Percentiles rank a stretch among this genome's conserved stretches.
These are phyloP conservation scores for Aspergillus sp. DNA, from an alignment of 2,329 filamentous ascomycete species.

Conservation along the genomic window DNA sequence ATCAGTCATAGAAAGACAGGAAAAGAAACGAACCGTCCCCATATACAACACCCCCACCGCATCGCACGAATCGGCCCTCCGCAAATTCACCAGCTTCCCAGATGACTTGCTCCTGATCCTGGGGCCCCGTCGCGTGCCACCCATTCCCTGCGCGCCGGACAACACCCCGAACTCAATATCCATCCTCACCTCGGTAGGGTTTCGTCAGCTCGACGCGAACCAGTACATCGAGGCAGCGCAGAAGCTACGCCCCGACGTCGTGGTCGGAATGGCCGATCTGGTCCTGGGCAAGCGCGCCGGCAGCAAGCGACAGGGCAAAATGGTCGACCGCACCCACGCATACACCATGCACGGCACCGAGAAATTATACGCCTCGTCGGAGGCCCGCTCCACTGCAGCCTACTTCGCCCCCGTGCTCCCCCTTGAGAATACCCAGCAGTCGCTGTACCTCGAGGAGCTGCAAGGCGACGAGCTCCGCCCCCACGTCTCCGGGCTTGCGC, in stretches of 20 bases:
- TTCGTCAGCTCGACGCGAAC: conserved; percentile 64
- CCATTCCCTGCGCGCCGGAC: conserved; percentile 65
- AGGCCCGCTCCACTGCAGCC: conserved; percentile 43
- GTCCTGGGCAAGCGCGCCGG: conserved; percentile 60
- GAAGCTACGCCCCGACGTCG: conserved; percentile 74
- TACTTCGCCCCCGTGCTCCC: conserved; percentile 69
- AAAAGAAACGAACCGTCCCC: conserved; percentile 43
- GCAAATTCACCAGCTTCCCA: conserved; percentile 73
- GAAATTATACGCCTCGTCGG: conserved; percentile 35
- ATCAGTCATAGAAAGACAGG: conserved; percentile 60
- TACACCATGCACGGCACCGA: conserved; percentile 72
- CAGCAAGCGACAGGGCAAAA: conserved; percentile 73
- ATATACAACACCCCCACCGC: conserved; percentile 50
- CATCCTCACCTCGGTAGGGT: conserved; percentile 84
- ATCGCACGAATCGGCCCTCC: conserved; percentile 57
- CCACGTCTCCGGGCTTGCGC: conserved; percentile 65
- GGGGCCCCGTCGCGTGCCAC: conserved; percentile 72
- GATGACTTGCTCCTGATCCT: conserved; percentile 66
- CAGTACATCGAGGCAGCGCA: conserved; percentile 66
- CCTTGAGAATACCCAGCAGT: conserved; percentile 70
- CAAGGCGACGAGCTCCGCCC: conserved; percentile 57
- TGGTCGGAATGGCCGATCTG: conserved; percentile 72
- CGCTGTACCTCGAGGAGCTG: conserved; percentile 73
- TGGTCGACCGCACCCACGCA: conserved; percentile 79
- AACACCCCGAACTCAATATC: conserved; percentile 71